Base-by-base conservation (phyloP, 495 filamentous ascomycete genomes). In the Talaromyces adpressus region DNA sequence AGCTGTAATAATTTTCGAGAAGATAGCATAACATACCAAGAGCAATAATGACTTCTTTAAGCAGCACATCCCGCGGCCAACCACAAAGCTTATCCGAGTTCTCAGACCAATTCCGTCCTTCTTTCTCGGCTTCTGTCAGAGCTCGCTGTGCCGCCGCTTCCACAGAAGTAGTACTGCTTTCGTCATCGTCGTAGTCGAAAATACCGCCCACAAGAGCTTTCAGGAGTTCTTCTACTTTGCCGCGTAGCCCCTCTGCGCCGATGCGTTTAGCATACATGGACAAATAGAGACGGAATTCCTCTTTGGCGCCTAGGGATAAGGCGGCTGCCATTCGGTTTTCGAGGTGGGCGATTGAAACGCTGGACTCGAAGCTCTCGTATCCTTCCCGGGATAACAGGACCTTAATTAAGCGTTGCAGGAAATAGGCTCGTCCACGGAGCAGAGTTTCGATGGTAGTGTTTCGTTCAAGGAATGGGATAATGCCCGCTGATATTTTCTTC, bases 191-290 rank as follows among this genome's bases (percentile, higher is more conserved):
- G 6, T 81, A 81, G 22, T 82, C 79, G 52, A 77, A 79, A 4
- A 93, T 73, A 3, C 89, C 88, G 14, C 94, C 92, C 23, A 93
- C 77, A 54, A 98, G 74, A 36, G 85, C 87, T 63, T 89, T 87
- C 34, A 97, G 74, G 7, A 99, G 73, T 78, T 98, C 95, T 68
- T 97, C 94, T 1, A 97, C 91, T 75, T 98, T 99, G 41, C 81
- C 79, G 68, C 87, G 86, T 65, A 92, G 74, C 0, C 92, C 92
- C 70, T 99, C 95, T 0, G 91, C 91, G 1, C 95, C 94, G 29
- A 99, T 85, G 3, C 95, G 85, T 76, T 96, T 97, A 2, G 91
- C 93, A 67, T 98, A 99, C 91, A 98, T 98, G 66, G 91, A 87
- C 6, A 98, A 74, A 69, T 96, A 96, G 2, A 95, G 77, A 62